Conservation (phyloP, 2,329 filamentous ascomycete genomes). For the Tympanopsis confertula region DNA sequence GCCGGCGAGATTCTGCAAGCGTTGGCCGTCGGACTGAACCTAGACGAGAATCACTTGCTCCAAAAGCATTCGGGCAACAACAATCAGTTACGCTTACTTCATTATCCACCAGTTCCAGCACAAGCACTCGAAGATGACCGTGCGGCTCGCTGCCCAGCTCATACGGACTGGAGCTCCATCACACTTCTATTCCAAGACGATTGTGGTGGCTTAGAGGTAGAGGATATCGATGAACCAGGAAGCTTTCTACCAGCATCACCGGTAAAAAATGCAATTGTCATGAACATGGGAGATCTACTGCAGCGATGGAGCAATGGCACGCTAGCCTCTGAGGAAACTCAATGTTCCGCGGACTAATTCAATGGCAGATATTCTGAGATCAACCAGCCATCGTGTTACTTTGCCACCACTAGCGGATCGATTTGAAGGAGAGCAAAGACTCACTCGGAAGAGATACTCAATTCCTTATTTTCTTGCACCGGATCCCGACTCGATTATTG, state of each 20-base stretch:
- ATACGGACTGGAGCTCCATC: constrained; percentile 32
- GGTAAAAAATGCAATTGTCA: constrained; percentile 23
- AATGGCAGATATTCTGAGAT: constrained; percentile 22
- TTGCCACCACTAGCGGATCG: constrained; percentile 22
- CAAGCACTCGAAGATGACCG: constrained; percentile 20
- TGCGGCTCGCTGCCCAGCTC: constrained; percentile 31
- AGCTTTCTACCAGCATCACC: constrained; percentile 23
- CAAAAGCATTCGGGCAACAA: constrained; percentile 26
- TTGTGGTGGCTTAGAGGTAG: constrained; percentile 29
- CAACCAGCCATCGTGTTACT: constrained; percentile 29
- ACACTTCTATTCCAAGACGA: constrained; percentile 35
- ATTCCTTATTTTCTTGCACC: constrained; percentile 34
- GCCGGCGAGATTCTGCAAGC: constrained; percentile 19
- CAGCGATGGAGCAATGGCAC: constrained; percentile 33
- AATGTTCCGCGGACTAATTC: background rate
- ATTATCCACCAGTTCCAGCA: background rate
- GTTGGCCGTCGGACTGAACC: constrained; percentile 17
- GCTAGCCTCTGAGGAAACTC: constrained; percentile 1
- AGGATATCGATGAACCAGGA: constrained; percentile 20
- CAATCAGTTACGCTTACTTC: constrained; percentile 12
- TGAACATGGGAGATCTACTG: constrained; percentile 33
- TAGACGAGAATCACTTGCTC: constrained; percentile 22
- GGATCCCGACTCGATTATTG: constrained; percentile 10
- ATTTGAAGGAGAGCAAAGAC: constrained; percentile 17
- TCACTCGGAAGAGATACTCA: constrained; percentile 30